Conservation (phyloP, 768 basidiomycete species). For the Pleurotus tuoliensis region DNA sequence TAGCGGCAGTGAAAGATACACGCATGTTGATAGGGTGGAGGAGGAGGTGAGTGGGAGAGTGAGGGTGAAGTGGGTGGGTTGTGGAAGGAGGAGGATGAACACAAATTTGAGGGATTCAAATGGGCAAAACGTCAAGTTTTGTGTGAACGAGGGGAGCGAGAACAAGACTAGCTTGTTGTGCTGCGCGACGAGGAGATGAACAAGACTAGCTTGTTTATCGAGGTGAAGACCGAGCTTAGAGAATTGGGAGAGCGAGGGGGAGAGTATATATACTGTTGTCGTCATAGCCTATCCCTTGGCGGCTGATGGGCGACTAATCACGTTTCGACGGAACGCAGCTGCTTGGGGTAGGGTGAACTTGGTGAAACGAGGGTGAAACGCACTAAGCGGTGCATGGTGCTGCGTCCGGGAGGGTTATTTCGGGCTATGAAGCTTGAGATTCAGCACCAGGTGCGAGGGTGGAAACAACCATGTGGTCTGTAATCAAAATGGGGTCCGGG, state of each 20-base stretch:
- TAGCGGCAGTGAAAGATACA: constrained; percentile 8
- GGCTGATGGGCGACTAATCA: not conserved
- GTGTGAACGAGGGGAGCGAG: constrained; percentile 1
- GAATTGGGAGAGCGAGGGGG: not conserved
- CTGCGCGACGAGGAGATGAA: constrained; percentile 7
- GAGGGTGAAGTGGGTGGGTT: not conserved
- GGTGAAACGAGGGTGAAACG: constrained; percentile 9
- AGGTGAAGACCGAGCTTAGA: constrained; percentile 9
- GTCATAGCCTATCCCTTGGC: constrained; percentile 1
- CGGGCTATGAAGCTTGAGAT: not conserved
- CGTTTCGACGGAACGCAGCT: not conserved
- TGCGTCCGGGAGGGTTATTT: not conserved
- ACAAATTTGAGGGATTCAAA: constrained; percentile 6
- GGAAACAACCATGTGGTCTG: not conserved
- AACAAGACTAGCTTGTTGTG: constrained; percentile 10
- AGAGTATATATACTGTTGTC: constrained; percentile 2
- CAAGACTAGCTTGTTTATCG: constrained; percentile 9
- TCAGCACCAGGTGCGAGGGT: not conserved
- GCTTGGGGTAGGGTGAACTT: constrained; percentile 3
- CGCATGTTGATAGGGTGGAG: not conserved
- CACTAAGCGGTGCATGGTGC: not conserved
- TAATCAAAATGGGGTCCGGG: not conserved
- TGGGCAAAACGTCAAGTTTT: constrained; percentile 9
- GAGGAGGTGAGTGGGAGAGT: not conserved
- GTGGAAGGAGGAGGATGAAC: not conserved